Conservation (phyloP, 1,284 basidiomycete species). For the Ustilago sp. region DNA sequence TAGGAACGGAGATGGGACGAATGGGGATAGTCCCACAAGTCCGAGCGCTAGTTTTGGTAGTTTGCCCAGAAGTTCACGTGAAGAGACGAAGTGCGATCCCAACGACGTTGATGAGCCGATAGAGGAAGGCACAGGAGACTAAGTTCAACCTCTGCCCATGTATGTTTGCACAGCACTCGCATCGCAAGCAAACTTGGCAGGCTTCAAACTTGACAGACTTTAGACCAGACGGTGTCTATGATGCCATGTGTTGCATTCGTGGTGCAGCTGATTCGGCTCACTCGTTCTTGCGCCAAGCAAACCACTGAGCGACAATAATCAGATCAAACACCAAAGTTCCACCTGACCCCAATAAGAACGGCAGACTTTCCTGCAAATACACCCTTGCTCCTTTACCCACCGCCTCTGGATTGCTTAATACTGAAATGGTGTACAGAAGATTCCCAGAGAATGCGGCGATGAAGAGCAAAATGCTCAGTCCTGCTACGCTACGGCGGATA, state of each 20-base stretch:
- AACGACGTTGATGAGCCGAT: not conserved
- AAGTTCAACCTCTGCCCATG: not conserved
- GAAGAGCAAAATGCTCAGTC: conserved; percentile 66
- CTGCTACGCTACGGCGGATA: conserved; percentile 59
- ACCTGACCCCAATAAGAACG: conserved; percentile 63
- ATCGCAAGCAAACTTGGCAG: no score
- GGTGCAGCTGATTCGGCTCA: not conserved
- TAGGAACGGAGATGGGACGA: not conserved
- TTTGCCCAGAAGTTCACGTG: conserved; percentile 5
- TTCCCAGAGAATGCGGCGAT: conserved; percentile 65
- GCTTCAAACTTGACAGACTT: no score
- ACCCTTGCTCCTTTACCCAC: conserved; percentile 22
- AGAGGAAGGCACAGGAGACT: not conserved
- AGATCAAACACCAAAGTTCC: conserved; percentile 68
- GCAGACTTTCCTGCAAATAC: conserved; percentile 63
- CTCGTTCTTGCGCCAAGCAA: conserved; percentile 51
- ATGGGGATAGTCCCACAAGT: conserved; percentile 7
- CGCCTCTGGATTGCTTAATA: conserved; percentile 58
- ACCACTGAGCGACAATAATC: conserved; percentile 63
- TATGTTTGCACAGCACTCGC: not conserved
- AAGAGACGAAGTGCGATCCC: not conserved
- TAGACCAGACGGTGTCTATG: not conserved
- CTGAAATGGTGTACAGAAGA: conserved; percentile 59
- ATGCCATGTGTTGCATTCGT: not conserved
- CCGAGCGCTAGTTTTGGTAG: conserved; percentile 23